Conservation (phyloP, 2,329 filamentous ascomycete species). For the Fusarium sterilihyphosum region DNA sequence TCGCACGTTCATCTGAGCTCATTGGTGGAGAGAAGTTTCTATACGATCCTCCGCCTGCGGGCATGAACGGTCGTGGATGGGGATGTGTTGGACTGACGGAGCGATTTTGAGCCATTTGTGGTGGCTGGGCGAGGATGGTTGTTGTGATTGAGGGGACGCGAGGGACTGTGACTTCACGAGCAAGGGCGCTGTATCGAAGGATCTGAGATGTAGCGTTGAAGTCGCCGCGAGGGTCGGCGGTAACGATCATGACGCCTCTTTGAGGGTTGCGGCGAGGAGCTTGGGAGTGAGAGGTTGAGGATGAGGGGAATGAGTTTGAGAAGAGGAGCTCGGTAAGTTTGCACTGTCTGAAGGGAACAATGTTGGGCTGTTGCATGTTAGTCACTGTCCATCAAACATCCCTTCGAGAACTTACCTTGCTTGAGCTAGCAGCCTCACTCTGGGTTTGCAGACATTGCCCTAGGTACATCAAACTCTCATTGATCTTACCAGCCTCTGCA, state of each 20-base stretch:
- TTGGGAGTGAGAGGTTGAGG: slow-evolving; percentile 53
- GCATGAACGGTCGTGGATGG: slow-evolving; percentile 53
- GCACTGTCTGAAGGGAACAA: slow-evolving; percentile 84
- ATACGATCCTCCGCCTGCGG: slow-evolving; percentile 49
- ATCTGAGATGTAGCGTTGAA: slow-evolving; percentile 98
- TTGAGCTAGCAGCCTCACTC: slow-evolving; percentile 77
- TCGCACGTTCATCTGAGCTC: slow-evolving; percentile 66
- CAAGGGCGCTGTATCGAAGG: slow-evolving; percentile 90
- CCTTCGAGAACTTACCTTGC: slow-evolving; percentile 66
- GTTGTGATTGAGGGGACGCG: slow-evolving; percentile 85
- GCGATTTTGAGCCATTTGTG: slow-evolving; percentile 39
- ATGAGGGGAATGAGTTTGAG: slow-evolving; percentile 84
- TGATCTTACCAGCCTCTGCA: slow-evolving; percentile 97
- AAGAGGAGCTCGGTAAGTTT: slow-evolving; percentile 87
- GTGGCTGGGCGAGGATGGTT: slow-evolving; percentile 65
- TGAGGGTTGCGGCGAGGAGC: slow-evolving; percentile 73
- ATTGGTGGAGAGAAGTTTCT: slow-evolving; percentile 54
- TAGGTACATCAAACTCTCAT: slow-evolving; percentile 97
- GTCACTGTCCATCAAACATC: background rate
- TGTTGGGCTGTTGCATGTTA: slow-evolving; percentile 64
- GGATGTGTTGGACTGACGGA: slow-evolving; percentile 48
- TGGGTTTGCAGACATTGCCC: slow-evolving; percentile 98
- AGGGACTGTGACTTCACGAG: slow-evolving; percentile 90
- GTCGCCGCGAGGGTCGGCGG: slow-evolving; percentile 90
- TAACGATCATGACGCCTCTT: slow-evolving; percentile 94